Evolutionary conservation across 305 asterid genomes (phyloP).

Genomic region (Salvia sclarea): DNA sequence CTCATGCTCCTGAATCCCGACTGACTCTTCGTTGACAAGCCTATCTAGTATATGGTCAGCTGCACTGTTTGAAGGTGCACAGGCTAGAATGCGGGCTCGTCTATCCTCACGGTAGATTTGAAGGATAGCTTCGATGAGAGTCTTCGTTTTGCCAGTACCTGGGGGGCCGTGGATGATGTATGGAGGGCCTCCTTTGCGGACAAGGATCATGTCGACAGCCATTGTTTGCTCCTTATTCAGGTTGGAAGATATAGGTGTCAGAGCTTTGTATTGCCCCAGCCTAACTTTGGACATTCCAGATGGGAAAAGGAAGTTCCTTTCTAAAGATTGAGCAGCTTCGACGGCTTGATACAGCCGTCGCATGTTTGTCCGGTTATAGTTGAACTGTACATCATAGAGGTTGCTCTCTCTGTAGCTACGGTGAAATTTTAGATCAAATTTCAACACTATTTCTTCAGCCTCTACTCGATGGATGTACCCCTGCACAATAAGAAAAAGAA

Average conservation of each 20-base stretch:
- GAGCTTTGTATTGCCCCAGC: conserved; percentile 32
- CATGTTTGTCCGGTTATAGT: conserved; percentile 54
- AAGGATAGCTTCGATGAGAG: conserved; percentile 78
- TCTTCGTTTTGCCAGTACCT: conserved; percentile 91
- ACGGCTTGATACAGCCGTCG: conserved; percentile 81
- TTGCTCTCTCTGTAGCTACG: conserved; percentile 45
- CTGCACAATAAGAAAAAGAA: conserved; percentile 44
- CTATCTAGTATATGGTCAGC: conserved; percentile 84
- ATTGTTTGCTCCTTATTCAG: conserved; percentile 67
- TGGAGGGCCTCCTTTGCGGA: conserved; percentile 78
- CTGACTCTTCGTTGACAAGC: conserved; percentile 42
- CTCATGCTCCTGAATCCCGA: conserved; percentile 38
- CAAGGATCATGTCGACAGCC: conserved; percentile 71
- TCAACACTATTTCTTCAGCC: conserved; percentile 76
- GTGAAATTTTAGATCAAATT: conserved; percentile 63
- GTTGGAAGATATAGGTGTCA: conserved; percentile 55
- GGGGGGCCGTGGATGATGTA: conserved; percentile 94
- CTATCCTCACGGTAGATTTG: conserved; percentile 52
- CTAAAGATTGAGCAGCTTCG: conserved; percentile 66
- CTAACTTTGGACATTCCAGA: conserved; percentile 36
- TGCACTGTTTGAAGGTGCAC: conserved; percentile 97
- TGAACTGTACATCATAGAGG: conserved; percentile 73
- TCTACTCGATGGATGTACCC: conserved; percentile 83
- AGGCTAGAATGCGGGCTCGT: conserved; percentile 57
- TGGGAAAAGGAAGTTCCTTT: conserved; percentile 66